Evolutionary conservation across 495 filamentous ascomycete species (phyloP).

Genomic region (Barbatosphaeria neglecta): DNA sequence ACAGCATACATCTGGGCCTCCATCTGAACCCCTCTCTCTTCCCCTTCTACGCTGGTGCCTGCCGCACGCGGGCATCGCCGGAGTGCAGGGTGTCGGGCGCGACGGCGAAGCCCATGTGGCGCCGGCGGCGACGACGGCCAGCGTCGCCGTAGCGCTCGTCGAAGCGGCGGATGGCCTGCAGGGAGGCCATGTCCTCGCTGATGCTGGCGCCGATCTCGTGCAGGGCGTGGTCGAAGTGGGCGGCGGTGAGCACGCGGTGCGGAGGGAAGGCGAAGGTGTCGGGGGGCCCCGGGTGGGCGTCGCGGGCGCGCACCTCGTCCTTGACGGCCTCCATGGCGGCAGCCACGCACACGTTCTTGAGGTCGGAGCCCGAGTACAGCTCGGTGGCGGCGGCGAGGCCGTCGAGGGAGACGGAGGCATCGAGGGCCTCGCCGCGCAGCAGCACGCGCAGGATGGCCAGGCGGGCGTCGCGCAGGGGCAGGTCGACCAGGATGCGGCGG

Average conservation of each 20-base stretch:
- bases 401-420: conserved; percentile 53
- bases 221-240: conserved; percentile 77
- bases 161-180: conserved; percentile 84
- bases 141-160: conserved; percentile 92
- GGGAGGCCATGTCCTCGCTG: conserved; percentile 82
- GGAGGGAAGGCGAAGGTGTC: conserved; percentile 49
- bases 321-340: conserved; percentile 82
- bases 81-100: conserved; percentile 8
- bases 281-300: conserved; percentile 33
- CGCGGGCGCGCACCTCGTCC: conserved; percentile 49
- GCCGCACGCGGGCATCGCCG: not conserved
- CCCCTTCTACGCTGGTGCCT: not conserved
- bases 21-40: not conserved
- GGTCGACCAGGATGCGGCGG: conserved; percentile 72
- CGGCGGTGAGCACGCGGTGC: conserved; percentile 49
- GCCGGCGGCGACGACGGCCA: conserved; percentile 53
- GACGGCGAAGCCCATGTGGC: conserved; percentile 56
- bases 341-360: conserved; percentile 88
- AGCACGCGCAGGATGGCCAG: conserved; percentile 74
- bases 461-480: conserved; percentile 69
- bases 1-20: not conserved
- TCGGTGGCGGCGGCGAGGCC: conserved; percentile 65
- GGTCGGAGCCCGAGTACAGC: conserved; percentile 91
- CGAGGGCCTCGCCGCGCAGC: conserved; percentile 64
- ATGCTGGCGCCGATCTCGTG: conserved; percentile 87